These are phyloP conservation scores for Termitomyces sp. DNA, from an alignment of 768 basidiomycete species.

Conservation along the genomic window DNA sequence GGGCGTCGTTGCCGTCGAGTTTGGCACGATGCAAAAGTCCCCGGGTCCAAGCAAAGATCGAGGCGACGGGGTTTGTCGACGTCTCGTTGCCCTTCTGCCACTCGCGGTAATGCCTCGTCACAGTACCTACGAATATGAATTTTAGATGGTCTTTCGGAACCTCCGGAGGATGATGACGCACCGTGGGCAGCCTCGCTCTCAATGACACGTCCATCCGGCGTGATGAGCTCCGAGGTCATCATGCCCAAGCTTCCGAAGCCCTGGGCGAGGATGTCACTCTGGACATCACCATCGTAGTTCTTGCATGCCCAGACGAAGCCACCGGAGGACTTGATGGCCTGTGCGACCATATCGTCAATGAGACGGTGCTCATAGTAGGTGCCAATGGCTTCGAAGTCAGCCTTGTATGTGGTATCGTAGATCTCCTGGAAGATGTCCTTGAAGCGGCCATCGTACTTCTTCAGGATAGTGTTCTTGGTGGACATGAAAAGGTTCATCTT, in stretches of 20 bases:
- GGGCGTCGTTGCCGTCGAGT: constrained; percentile 75
- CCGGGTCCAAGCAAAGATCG: constrained; percentile 98
- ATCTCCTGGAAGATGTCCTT: constrained; percentile 99
- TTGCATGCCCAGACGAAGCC: constrained; percentile 80
- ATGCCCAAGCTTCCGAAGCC: constrained; percentile 96
- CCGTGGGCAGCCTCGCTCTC: constrained; percentile 98
- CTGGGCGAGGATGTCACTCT: constrained; percentile 94
- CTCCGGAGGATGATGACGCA: constrained; percentile 10
- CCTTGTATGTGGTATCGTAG: constrained; percentile 75
- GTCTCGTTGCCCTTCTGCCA: constrained; percentile 97
- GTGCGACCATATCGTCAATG: constrained; percentile 98
- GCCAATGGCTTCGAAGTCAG: constrained; percentile 58
- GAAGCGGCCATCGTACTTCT: constrained; percentile 98
- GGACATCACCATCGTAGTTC: constrained; percentile 83
- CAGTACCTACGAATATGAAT: constrained; percentile 46
- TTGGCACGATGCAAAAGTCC: constrained; percentile 91
- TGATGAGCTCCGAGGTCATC: constrained; percentile 97
- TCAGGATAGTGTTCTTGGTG: constrained; percentile 96
- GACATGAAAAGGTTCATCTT: constrained; percentile 91
- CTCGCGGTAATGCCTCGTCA: constrained; percentile 96
- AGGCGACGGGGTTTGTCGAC: constrained; percentile 97
- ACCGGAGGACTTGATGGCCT: constrained; percentile 93
- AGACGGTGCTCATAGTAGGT: constrained; percentile 96
- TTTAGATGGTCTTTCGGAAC: neutral
- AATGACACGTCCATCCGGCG: constrained; percentile 88